Evolutionary conservation across 345 rosid genomes (phyloP).

Genomic region (Murraya koenigii): DNA sequence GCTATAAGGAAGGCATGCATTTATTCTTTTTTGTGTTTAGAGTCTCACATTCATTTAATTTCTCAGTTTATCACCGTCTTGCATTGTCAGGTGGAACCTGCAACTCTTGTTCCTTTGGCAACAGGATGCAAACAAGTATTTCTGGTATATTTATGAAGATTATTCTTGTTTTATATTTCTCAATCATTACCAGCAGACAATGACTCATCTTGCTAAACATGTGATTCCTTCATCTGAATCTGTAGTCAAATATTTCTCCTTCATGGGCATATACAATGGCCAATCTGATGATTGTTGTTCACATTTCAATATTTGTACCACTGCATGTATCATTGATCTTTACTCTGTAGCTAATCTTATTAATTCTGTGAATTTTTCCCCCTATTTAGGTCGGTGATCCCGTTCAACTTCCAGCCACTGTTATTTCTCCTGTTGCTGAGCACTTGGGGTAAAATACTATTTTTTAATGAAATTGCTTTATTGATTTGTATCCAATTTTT

Average conservation of each 20-base stretch:
- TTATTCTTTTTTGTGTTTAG: background rate
- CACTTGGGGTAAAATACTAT: conserved; percentile 57
- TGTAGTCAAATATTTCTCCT: background rate
- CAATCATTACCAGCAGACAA: background rate
- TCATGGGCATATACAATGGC: background rate
- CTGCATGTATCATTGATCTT: conserved; percentile 6
- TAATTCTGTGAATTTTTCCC: conserved; percentile 1
- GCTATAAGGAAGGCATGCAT: background rate
- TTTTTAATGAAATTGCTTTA: background rate
- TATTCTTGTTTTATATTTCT: background rate
- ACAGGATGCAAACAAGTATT: conserved; percentile 97
- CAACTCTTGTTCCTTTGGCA: conserved; percentile 90
- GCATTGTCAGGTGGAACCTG: conserved; percentile 79
- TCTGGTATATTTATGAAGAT: conserved; percentile 51
- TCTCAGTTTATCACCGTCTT: background rate
- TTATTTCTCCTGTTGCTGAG: conserved; percentile 77
- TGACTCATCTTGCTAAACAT: background rate
- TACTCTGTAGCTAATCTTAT: background rate
- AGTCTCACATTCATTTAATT: background rate
- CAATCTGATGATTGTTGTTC: background rate
- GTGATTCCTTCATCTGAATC: background rate
- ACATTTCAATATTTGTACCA: background rate
- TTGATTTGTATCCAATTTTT: background rate
- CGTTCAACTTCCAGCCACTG: conserved; percentile 95
- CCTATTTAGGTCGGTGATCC: conserved; percentile 84